Evolutionary conservation across 352 stramenopile species (phyloP), one percentile per base, ranked within the genome.

Genomic region (Phytophthora podocarpi): DNA sequence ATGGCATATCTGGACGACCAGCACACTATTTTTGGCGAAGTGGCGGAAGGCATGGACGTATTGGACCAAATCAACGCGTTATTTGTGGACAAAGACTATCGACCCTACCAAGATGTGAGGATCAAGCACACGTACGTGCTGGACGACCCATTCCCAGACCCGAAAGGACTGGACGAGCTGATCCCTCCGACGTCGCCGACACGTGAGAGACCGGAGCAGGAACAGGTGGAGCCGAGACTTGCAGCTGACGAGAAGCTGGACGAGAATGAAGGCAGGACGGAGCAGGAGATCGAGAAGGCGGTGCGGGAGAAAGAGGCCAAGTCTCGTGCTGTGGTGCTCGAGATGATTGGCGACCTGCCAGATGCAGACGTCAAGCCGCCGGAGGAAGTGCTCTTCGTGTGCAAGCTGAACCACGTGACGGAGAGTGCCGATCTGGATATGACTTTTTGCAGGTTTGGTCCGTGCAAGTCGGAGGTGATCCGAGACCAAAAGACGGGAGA

Each of bases 381-480:
- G 0, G 97, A 99, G 64, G 98, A 99, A 63, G 97, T 99, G 12
- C 80, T 99, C 0, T 99, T 99, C 67, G 95, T 99, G 48, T 99
- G 96, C 76, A 95, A 98, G 52, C 72, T 98, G 16, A 98, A 98
- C 70, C 85, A 91, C 0, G 85, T 98, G 41, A 98, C 95, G 13
- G 89, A 93, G 54, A 97, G 96, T 65, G 91, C 90, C 16, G 95
- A 98, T 64, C 58, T 98, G 41, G 93, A 98, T 54, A 93, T 98
- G 72, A 97, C 97, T 12, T 98, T 98, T 62, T 97, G 86, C 21
- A 82, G 92, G 23, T 98, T 97, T 67, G 95, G 93, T 1, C 52
- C 64, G 35, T 93, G 85, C 64, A 94, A 93, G 49, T 87, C 88
- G 7, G 90, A 99, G 51, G 98, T 99, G 45, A 98, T 99, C 66